A percentile compares a stretch with the other conserved stretches of the same genome.
These are phyloP conservation scores for Aspergillus nomiae DNA, from an alignment of 2,329 filamentous ascomycete species.

Conservation along the genomic window DNA sequence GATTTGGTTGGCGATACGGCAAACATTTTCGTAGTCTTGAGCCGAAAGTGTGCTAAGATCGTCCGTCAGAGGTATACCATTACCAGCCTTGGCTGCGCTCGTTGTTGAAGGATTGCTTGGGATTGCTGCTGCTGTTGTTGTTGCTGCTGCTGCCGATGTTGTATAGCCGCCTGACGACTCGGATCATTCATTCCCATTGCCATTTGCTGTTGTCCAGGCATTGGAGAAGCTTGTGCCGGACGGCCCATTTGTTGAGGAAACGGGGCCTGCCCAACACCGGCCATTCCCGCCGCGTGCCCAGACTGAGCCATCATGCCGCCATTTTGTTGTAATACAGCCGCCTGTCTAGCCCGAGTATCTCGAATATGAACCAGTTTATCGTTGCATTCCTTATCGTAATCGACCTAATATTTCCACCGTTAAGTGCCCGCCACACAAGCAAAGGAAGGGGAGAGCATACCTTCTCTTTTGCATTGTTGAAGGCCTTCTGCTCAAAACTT, in stretches of 20 bases:
- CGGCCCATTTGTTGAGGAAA: constrained; percentile 54
- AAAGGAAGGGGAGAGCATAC: constrained; percentile 18
- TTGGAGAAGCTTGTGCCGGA: constrained; percentile 54
- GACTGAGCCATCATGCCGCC: constrained; percentile 41
- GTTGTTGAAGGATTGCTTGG: constrained; percentile 29
- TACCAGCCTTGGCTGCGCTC: constrained; percentile 33
- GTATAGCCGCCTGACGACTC: constrained; percentile 35
- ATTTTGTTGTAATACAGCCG: constrained; percentile 43
- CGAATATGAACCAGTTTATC: constrained; percentile 49
- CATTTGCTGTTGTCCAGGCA: constrained; percentile 43
- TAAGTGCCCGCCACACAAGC: neutral
- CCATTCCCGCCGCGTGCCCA: constrained; percentile 32
- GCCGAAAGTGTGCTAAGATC: constrained; percentile 39
- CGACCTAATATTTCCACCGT: constrained; percentile 28
- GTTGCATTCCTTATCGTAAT: constrained; percentile 48
- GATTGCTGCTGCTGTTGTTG: constrained; percentile 30
- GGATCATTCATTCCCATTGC: constrained; percentile 38
- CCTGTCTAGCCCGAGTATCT: constrained; percentile 47
- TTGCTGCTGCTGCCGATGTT: constrained; percentile 37
- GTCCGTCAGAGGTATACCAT: constrained; percentile 32
- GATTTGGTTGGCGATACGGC: constrained; percentile 50
- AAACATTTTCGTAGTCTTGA: constrained; percentile 49
- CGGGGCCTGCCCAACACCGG: constrained; percentile 41
- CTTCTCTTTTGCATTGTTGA: constrained; percentile 42
- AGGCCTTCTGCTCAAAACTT: constrained; percentile 48